Evolutionary conservation across 129 eudicot genomes (phyloP).

Genomic region (Flaveria bidentis): DNA sequence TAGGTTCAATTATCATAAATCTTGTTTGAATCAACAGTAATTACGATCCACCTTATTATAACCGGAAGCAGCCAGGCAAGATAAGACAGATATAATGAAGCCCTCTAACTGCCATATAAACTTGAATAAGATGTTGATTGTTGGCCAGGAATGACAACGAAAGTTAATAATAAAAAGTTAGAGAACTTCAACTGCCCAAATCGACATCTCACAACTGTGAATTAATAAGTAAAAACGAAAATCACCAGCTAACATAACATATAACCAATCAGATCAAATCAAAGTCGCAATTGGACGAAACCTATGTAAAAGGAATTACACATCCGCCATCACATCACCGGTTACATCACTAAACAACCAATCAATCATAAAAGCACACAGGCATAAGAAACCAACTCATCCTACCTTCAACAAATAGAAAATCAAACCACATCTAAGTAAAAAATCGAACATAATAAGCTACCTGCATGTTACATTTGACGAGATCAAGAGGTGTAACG

Average conservation of each 20-base stretch:
- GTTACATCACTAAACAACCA: not conserved
- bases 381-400: not conserved
- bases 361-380: constrained; percentile 3
- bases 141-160: not conserved
- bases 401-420: not conserved
- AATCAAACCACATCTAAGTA: constrained; percentile 10
- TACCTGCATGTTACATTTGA: constrained; percentile 52
- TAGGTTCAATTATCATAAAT: not conserved
- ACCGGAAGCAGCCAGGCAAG: not conserved
- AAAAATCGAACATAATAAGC: not conserved
- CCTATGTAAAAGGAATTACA: not conserved
- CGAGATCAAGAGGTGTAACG: constrained; percentile 95
- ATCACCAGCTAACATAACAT: not conserved
- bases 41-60: not conserved
- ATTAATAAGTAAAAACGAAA: not conserved
- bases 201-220: constrained; percentile 4
- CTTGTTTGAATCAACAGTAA: not conserved
- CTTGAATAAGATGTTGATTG: not conserved
- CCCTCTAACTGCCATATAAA: not conserved
- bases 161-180: not conserved
- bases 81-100: not conserved
- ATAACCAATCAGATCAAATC: not conserved
- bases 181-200: not conserved
- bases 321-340: constrained; percentile 1
- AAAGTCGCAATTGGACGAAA: not conserved